Base-by-base conservation (phyloP, 2,329 filamentous ascomycete genomes). In the Fonsecaea multimorphosa region DNA sequence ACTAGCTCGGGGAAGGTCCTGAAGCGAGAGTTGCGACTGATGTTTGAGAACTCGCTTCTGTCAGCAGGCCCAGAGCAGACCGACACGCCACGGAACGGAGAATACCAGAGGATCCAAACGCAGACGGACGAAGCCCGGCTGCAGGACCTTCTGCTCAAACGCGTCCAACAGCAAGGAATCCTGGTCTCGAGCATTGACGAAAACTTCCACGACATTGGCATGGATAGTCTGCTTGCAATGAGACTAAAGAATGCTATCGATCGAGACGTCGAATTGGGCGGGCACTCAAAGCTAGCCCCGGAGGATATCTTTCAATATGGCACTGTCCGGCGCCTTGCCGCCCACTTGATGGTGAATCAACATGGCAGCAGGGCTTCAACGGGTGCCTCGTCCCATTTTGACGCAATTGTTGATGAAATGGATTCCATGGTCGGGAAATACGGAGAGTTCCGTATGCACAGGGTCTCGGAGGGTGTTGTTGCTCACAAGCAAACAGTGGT, bases 181-280 rank as follows among this genome's bases (percentile, higher is more conserved):
- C 32, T 72, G 1, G 69, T 80, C 2, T 70, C 75, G 2, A 65
- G 72, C 32, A 61, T 69, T 1, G 63, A 77, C 2, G 68, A 76
- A 3, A 80, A 82, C 65, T 80, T 84, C 69, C 83, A 83, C 66
- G 73, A 76, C 1, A 73, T 76, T 0, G 82, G 82, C 0, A 68
- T 84, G 19, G 82, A 84, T 68, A 83, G 81, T 64, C 71, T 83
- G 9, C 79, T 80, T 19, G 81, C 81, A 1, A 80, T 81, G 14
- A 79, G 82, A n/a, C 67, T 81, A 1, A 77, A 81, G 22, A 75
- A 79, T 3, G 61, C 81, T 2, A 74, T 84, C 27, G 72, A 81
- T 38, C 72, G 76, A 16, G 72, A 78, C 27, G 75, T 83, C 14
- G 74, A 78, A 12, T 70, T 83, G 8, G 64, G 36, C 1, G 73